phyloP scores from a whole-genome alignment of 1,284 basidiomycete genomes.

The Xerocomus minutiporus region DNA sequence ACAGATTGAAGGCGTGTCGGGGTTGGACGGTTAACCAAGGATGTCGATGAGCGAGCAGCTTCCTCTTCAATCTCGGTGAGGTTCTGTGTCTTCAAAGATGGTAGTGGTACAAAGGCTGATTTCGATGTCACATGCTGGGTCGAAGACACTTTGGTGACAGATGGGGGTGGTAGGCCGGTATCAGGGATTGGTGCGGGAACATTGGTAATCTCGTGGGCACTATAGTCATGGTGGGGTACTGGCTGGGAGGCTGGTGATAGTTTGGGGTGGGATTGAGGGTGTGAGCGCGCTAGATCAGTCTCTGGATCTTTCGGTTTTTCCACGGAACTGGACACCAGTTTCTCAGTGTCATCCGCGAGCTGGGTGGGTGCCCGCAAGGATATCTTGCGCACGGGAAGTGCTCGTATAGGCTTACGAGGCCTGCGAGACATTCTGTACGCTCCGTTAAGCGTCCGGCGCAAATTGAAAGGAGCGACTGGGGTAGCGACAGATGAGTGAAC shows the following conservation, averaged over 20 bases:
- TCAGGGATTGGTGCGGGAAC: conserved; percentile 57
- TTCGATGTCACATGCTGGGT: conserved; percentile 14
- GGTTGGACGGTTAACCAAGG: conserved; percentile 6
- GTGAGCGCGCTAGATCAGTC: conserved; percentile 1
- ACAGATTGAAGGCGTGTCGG: conserved; percentile 8
- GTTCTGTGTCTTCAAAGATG: conserved; percentile 29
- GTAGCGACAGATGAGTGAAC: conserved; percentile 12
- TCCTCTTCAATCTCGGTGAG: conserved; percentile 22
- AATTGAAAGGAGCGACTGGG: conserved; percentile 26
- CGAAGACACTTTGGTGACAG: conserved; percentile 5
- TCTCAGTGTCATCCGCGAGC: conserved; percentile 24
- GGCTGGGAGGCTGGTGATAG: conserved; percentile 10
- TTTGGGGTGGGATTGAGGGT: conserved; percentile 7
- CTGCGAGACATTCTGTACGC: conserved; percentile 17
- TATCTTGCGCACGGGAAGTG: conserved; percentile 10
- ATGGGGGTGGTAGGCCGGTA: conserved; percentile 33
- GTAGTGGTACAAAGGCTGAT: conserved; percentile 27
- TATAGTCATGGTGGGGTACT: conserved; percentile 24
- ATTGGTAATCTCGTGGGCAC: conserved; percentile 36
- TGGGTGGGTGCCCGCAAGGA: conserved; percentile 10
- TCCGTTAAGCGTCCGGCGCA: conserved; percentile 29
- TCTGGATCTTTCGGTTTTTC: conserved; percentile 1
- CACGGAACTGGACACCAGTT: conserved; percentile 11
- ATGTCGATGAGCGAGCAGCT: conserved; percentile 9
- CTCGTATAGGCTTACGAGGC: conserved; percentile 13